These are phyloP conservation scores for Aeschynomene evenia DNA, from an alignment of 306 rosid species.

Conservation along the genomic window DNA sequence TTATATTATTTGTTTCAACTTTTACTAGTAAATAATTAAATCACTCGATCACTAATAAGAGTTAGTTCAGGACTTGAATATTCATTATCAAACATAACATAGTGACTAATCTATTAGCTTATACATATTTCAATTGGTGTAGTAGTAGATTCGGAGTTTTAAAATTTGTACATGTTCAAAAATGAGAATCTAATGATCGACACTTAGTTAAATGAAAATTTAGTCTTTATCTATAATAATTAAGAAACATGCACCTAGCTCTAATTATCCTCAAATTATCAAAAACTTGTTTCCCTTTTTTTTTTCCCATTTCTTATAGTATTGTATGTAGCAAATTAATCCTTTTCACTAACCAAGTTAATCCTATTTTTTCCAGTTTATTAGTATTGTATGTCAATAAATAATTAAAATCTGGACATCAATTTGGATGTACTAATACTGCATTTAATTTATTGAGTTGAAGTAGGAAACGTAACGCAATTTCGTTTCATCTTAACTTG, in stretches of 20 bases:
- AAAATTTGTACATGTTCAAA: no score
- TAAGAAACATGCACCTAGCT: not conserved
- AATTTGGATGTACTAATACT: not conserved
- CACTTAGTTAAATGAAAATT: no score
- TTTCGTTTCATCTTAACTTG: not conserved
- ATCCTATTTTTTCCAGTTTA: no score
- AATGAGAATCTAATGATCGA: no score
- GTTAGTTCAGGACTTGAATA: no score
- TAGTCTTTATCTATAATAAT: not conserved
- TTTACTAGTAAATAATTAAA: not conserved
- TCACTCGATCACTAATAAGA: no score
- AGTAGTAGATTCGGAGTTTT: no score
- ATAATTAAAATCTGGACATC: not conserved
- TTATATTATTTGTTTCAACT: not conserved
- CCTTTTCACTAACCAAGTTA: no score
- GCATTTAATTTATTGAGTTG: not conserved
- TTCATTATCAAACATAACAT: no score
- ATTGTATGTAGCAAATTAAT: not conserved
- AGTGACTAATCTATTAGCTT: no score
- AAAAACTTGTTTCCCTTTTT: not conserved
- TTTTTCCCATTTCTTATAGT: not conserved
- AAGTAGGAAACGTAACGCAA: slow-evolving; percentile 22
- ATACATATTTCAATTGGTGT: no score
- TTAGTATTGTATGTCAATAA: no score
- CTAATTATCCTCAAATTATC: not conserved